Evolutionary conservation across 106 monocot species (phyloP).

Genomic region (Apostasia ramifera): DNA sequence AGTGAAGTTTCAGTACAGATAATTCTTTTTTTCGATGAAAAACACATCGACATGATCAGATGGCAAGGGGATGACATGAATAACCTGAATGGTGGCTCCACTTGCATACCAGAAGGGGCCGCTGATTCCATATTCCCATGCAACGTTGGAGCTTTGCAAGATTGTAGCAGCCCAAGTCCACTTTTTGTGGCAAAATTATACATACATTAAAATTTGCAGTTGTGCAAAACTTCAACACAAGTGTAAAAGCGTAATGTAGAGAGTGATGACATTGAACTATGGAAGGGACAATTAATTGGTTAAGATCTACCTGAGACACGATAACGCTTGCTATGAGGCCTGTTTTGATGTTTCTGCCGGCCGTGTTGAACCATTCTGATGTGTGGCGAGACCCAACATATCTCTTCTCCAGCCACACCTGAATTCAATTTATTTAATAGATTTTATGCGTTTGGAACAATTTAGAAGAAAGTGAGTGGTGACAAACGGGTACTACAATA

Average conservation of each 20-base stretch:
- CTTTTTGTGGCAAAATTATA: conserved; percentile 11
- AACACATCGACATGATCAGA: too few relatives aligned
- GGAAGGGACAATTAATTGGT: background rate
- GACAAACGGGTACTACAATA: too few relatives aligned
- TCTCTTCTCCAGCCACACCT: conserved; percentile 97
- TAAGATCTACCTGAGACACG: conserved; percentile 70
- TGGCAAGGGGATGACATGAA: background rate
- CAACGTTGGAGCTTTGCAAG: conserved; percentile 97
- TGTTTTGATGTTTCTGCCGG: conserved; percentile 94
- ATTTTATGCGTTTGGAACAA: too few relatives aligned
- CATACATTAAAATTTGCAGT: too few relatives aligned
- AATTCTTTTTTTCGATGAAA: background rate
- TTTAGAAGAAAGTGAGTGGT: too few relatives aligned
- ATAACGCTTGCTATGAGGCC: conserved; percentile 98
- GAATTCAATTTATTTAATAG: background rate
- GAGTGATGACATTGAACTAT: background rate
- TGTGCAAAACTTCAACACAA: too few relatives aligned
- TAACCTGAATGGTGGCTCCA: conserved; percentile 96
- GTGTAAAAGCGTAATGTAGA: too few relatives aligned
- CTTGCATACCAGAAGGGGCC: conserved; percentile 99
- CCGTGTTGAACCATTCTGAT: conserved; percentile 99
- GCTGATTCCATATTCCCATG: conserved; percentile 95
- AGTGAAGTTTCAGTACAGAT: too few relatives aligned
- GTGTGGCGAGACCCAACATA: conserved; percentile 92
- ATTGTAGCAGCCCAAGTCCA: conserved; percentile 99